A percentile compares a stretch with the other conserved stretches of the same genome.
Evolutionary conservation across 495 filamentous ascomycete species (phyloP).

Genomic region (Cercophora samala): DNA sequence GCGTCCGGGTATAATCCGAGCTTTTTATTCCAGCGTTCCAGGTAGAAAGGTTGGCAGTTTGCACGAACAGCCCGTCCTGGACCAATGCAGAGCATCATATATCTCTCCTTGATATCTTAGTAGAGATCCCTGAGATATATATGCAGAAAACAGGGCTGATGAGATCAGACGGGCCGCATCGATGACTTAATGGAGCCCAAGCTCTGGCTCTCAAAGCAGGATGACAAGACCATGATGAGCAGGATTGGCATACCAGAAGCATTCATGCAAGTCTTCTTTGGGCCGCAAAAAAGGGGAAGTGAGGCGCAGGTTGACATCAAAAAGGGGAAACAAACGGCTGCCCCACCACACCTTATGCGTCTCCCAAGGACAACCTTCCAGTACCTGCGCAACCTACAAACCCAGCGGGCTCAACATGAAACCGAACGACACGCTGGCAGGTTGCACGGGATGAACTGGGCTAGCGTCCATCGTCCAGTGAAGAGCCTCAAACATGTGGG

Average conservation of each 20-base stretch:
- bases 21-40: neutral
- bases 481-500: slow-evolving; percentile 5
- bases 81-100: neutral
- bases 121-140: neutral
- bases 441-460: slow-evolving; percentile 1
- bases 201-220: neutral
- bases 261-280: neutral
- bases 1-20: slow-evolving; percentile 10
- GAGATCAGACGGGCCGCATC: neutral
- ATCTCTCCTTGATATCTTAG: neutral
- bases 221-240: neutral
- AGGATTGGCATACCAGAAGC: neutral
- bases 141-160: neutral
- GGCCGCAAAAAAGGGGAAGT: neutral
- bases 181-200: neutral
- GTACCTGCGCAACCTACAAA: neutral
- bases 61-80: neutral
- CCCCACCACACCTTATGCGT: slow-evolving; percentile 7
- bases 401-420: slow-evolving; percentile 2
- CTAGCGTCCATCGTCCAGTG: neutral
- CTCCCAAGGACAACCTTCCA: neutral
- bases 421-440: slow-evolving; percentile 5
- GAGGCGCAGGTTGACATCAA: neutral
- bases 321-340: slow-evolving; percentile 5
- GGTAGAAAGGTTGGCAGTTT: neutral